Evolutionary conservation across 2,329 filamentous ascomycete species (phyloP).

Genomic region (Epichloe sylvatica): DNA sequence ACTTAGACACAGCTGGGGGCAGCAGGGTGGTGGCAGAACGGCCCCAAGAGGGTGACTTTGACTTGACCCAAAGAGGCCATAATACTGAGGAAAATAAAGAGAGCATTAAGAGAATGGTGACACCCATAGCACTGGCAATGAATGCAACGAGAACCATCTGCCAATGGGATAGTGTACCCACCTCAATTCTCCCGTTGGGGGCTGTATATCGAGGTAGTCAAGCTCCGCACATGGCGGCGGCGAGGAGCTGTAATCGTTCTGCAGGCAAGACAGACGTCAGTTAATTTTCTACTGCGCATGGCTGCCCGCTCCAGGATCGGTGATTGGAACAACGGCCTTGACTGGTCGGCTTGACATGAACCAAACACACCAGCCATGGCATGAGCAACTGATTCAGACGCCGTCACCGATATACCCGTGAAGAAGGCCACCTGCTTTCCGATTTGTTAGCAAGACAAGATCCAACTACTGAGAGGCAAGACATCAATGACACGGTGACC

Average conservation of each 20-base stretch:
- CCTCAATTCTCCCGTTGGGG: constrained; percentile 39
- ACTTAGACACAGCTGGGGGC: background rate
- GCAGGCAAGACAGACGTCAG: constrained; percentile 15
- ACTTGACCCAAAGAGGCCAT: constrained; percentile 1
- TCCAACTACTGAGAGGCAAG: constrained; percentile 6
- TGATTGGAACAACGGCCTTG: constrained; percentile 1
- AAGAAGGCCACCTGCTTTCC: constrained; percentile 5
- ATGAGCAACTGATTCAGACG: constrained; percentile 5
- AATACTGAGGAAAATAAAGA: background rate
- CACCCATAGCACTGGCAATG: constrained; percentile 4
- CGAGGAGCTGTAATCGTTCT: constrained; percentile 43
- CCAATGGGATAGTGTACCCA: constrained; percentile 24
- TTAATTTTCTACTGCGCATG: constrained; percentile 7
- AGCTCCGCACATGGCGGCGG: constrained; percentile 31
- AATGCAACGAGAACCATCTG: constrained; percentile 8
- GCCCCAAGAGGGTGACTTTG: background rate
- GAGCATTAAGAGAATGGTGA: constrained; percentile 1
- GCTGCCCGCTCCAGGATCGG: constrained; percentile 1
- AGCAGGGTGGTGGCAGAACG: constrained; percentile 1
- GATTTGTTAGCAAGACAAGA: constrained; percentile 4
- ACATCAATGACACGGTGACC: constrained; percentile 7
- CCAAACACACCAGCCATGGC: constrained; percentile 4
- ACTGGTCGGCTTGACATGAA: constrained; percentile 1
- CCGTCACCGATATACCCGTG: constrained; percentile 6
- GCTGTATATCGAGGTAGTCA: constrained; percentile 39